Evolutionary conservation across 2,329 filamentous ascomycete species (phyloP).

Genomic region (Scedosporium apiospermum): DNA sequence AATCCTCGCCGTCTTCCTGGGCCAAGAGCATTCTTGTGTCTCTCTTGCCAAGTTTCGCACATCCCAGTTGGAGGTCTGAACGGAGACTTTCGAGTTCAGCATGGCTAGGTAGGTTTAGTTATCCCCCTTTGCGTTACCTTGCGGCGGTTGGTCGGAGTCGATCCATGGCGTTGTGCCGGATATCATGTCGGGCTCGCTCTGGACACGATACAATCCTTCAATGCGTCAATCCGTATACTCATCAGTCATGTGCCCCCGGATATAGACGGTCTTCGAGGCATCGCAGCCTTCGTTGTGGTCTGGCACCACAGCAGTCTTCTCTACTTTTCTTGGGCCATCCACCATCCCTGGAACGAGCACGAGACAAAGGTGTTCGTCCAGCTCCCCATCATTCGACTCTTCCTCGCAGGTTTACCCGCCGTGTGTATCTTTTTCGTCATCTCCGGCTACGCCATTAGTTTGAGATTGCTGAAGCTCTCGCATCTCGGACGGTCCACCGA

Average conservation of each 20-base stretch:
- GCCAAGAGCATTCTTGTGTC: neutral
- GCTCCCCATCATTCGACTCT: slow-evolving; percentile 47
- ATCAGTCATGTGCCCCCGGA: slow-evolving; percentile 29
- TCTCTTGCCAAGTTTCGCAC: slow-evolving; percentile 4
- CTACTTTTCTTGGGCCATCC: slow-evolving; percentile 5
- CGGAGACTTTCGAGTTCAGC: neutral
- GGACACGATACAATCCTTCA: neutral
- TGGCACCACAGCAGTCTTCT: slow-evolving; percentile 36
- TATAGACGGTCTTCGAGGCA: slow-evolving; percentile 53
- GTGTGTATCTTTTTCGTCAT: slow-evolving; percentile 48
- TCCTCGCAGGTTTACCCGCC: slow-evolving; percentile 53
- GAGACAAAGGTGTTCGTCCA: slow-evolving; percentile 22
- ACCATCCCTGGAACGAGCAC: slow-evolving; percentile 2
- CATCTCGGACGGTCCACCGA: slow-evolving; percentile 30
- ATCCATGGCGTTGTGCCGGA: neutral
- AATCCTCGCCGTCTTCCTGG: neutral
- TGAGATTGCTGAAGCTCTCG: slow-evolving; percentile 38
- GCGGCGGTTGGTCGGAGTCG: no score
- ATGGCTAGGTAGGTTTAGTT: neutral
- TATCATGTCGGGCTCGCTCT: neutral
- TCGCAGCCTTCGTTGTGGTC: slow-evolving; percentile 58
- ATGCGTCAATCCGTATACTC: neutral
- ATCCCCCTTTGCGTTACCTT: no score
- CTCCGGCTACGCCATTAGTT: slow-evolving; percentile 46
- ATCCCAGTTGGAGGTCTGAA: neutral